A percentile compares a stretch with the other conserved stretches of the same genome.
phyloP scores from a whole-genome alignment of 305 asterid species.

The Fraxinus baroniana region DNA sequence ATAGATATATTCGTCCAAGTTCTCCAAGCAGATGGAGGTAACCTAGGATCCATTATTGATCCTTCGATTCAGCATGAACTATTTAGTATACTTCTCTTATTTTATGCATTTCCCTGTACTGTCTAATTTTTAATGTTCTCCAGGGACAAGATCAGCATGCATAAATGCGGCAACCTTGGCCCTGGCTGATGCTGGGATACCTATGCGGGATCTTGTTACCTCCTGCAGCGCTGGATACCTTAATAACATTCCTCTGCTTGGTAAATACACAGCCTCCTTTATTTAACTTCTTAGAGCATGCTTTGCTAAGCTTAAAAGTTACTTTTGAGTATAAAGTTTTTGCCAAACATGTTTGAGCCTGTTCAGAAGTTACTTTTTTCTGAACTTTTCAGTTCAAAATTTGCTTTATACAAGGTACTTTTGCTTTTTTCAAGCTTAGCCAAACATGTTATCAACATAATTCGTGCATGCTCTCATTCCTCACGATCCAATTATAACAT shows the following conservation, averaged over 20 bases:
- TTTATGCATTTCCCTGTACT: not conserved
- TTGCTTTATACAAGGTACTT: not conserved
- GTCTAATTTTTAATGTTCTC: slow-evolving; percentile 17
- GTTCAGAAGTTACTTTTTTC: not conserved
- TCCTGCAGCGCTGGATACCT: slow-evolving; percentile 90
- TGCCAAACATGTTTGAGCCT: not conserved
- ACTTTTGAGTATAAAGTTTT: not conserved
- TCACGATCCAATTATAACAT: slow-evolving; percentile 4
- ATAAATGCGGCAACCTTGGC: slow-evolving; percentile 98
- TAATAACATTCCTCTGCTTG: slow-evolving; percentile 80
- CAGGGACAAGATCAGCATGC: slow-evolving; percentile 98
- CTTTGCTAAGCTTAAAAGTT: not conserved
- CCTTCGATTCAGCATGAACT: not conserved
- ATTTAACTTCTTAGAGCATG: not conserved
- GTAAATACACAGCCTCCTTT: slow-evolving; percentile 34
- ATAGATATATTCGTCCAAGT: slow-evolving; percentile 94
- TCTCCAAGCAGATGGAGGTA: slow-evolving; percentile 99
- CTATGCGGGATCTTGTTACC: slow-evolving; percentile 91
- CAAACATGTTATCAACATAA: not conserved
- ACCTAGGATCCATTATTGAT: slow-evolving; percentile 22
- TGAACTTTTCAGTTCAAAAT: not conserved
- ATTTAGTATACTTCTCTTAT: not conserved
- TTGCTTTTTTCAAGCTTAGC: not conserved
- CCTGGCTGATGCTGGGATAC: slow-evolving; percentile 98
- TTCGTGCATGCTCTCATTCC: not conserved